Evolutionary conservation across 805 yeast species (phyloP), one percentile per base, ranked within the genome.

Genomic region (Priceomyces melissophilus): DNA sequence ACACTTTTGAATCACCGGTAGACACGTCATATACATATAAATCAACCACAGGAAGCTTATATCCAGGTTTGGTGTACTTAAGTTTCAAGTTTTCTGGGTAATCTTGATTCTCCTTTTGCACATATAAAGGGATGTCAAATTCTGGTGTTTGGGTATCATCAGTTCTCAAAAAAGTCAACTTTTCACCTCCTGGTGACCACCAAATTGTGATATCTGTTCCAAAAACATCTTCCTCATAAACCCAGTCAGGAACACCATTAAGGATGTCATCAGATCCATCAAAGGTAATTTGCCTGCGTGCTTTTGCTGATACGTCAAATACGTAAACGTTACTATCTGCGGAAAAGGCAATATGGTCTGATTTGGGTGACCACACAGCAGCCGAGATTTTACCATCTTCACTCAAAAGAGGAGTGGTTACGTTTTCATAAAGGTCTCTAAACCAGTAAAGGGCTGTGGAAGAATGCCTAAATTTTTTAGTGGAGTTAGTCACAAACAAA

Each of bases 181-280:
- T 65, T 1, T 76, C 57, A 47, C 82, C 85, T 46, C 79, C 78
- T 1, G 84, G 82, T 11, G 82, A 65, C 89, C 91, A 85, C 85
- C 88, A 84, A 10, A 84, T 63, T 0, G 84, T 79, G 28, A 57
- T 61, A 46, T 83, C 90, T 11, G 63, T 51, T 0, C 72, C 73
- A 10, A 81, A 60, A 1, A 86, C 86, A 52, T 86, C 95, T 54
- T 86, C 95, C 57, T 86, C 95, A 57, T 85, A 85, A 1, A 85
- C 82, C 93, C 95, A 86, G 53, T 85, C 93, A 0, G 90, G 81
- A 46, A 72, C 81, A 4, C 87, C 95, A 49, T 85, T 81, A 45
- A 74, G 70, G 3, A 84, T 63, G 12, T 71, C 61, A 0, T 46
- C 53, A 10, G 73, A 63, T 0, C 89, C 90, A 54, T 78, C 84